Evolutionary conservation across 345 rosid genomes (phyloP), one percentile per base, ranked within the genome.

Genomic region (Hibiscus mutabilis): DNA sequence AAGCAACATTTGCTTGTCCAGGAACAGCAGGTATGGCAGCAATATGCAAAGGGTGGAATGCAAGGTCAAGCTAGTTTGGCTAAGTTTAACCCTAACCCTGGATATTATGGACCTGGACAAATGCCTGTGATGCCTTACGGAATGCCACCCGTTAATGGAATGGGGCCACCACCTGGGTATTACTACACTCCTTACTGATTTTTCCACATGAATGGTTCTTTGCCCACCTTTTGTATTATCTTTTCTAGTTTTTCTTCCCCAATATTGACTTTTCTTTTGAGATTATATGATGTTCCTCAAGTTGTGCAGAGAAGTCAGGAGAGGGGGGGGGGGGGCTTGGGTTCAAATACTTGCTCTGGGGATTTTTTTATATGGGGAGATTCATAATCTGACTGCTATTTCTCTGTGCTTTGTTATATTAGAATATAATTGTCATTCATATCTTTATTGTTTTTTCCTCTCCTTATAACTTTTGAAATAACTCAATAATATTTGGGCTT

Each of bases 21-120:
- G 75, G 96, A 90, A 75, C 96, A 90, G 76, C 80, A 74, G 72
- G 85, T 87, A 25, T 88, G 96, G 96, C 89, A 90, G n/a, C 93
- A 87, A 42, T 90, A 88, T 66, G 80, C 82, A 2, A 82, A 72
- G 52, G 87, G 86, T 22, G 98, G 98, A 15, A 94, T 86, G 97
- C 90, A 86, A 74, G 97, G 91, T 69, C 91, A 87, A 81, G 40
- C 88, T 25, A 87, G 86, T 77, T 84, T 90, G 88, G 75, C 82
- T 47, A 88, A 81, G 85, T 70, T 90, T 73, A 85, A 60, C 40
- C 40, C 40, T 44, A 79, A 82, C 29, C 49, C 64, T 21, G 88
- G 87, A 27, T 74, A 77, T 78, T 75, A 82, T 62, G 55, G 63
- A 44, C 61, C 78, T 6, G 76, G 80, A 79, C 80, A 86, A 14